Conservation (phyloP, 371 early-diverging fungal genomes). For the Smittium mucronatum region DNA sequence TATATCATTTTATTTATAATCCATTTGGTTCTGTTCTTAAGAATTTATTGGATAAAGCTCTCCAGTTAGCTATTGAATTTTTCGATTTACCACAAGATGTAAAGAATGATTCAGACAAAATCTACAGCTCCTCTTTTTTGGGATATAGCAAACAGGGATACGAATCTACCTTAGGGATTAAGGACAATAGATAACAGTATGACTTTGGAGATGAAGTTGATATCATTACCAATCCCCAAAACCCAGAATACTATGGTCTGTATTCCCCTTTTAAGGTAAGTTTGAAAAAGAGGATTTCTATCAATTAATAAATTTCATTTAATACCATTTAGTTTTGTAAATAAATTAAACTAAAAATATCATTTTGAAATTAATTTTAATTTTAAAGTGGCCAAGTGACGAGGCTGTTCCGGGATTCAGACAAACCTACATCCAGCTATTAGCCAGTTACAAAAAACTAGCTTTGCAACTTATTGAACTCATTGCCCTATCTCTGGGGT, state of each 20-base stretch:
- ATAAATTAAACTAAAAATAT: neutral
- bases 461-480: constrained; percentile 35
- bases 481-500: constrained; percentile 36
- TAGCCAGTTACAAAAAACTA: constrained; percentile 17
- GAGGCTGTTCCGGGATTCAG: neutral
- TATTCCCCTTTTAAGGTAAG: neutral
- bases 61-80: constrained; percentile 31
- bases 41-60: constrained; percentile 32
- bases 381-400: neutral
- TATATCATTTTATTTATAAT: no score
- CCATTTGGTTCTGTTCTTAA: no score
- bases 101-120: constrained; percentile 42
- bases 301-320: no score
- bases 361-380: no score
- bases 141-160: constrained; percentile 42
- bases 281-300: neutral
- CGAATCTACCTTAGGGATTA: constrained; percentile 38
- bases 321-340: neutral
- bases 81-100: constrained; percentile 43
- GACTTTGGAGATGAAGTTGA: constrained; percentile 42
- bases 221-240: constrained; percentile 17
- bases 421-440: neutral
- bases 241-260: constrained; percentile 16
- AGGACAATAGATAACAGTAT: constrained; percentile 44
- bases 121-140: constrained; percentile 45